phyloP scores from a whole-genome alignment of 2,329 filamentous ascomycete genomes.

The Piedraia hortae region DNA sequence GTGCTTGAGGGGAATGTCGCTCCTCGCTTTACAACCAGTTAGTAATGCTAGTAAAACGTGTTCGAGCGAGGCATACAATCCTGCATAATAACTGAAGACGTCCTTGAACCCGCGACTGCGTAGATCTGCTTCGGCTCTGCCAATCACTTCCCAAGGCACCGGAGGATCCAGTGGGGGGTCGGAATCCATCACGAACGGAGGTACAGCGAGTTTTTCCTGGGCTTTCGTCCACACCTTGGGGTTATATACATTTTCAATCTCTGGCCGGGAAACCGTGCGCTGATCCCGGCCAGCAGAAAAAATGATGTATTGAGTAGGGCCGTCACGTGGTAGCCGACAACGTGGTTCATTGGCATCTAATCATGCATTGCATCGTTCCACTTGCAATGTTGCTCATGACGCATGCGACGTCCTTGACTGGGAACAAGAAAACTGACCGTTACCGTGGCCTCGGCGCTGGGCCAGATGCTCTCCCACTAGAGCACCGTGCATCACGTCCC shows the following conservation, averaged over 20 bases:
- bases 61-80: not conserved
- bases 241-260: not conserved
- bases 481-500: too few relatives aligned
- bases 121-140: constrained; percentile 28
- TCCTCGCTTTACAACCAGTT: constrained; percentile 34
- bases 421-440: too few relatives aligned
- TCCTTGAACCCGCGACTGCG: constrained; percentile 39
- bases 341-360: too few relatives aligned
- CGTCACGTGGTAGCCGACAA: too few relatives aligned
- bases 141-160: constrained; percentile 1
- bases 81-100: constrained; percentile 28
- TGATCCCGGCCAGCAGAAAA: not conserved
- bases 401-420: too few relatives aligned
- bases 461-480: too few relatives aligned
- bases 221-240: not conserved
- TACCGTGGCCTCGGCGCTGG: too few relatives aligned
- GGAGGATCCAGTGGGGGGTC: not conserved
- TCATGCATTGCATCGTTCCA: too few relatives aligned
- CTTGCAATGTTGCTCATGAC: too few relatives aligned
- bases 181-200: not conserved
- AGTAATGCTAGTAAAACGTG: not conserved
- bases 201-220: not conserved
- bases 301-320: not conserved
- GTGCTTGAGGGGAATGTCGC: constrained; percentile 40
- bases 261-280: not conserved